phyloP scores from a whole-genome alignment of 2,329 filamentous ascomycete genomes.

The Cercospora nicotianae region DNA sequence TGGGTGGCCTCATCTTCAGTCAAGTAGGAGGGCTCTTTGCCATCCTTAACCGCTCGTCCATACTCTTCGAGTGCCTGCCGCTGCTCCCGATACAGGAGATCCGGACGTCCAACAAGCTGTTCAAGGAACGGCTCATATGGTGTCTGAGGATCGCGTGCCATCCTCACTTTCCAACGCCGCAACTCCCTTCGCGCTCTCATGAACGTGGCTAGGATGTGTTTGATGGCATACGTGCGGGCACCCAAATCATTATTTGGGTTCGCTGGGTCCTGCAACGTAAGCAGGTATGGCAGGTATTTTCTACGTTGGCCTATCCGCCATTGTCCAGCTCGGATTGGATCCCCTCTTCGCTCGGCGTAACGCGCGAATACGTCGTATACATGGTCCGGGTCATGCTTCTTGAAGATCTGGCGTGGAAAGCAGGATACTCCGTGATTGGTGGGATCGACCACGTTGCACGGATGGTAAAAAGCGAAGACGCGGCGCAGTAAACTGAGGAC shows the following conservation, averaged over 20 bases:
- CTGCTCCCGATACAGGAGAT: constrained; percentile 30
- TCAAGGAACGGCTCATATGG: constrained; percentile 22
- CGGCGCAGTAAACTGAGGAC: constrained; percentile 47
- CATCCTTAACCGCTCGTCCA: constrained; percentile 20
- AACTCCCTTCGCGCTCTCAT: not conserved
- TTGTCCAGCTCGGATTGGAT: constrained; percentile 36
- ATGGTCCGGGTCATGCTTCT: constrained; percentile 30
- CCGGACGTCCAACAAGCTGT: constrained; percentile 32
- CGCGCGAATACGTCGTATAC: constrained; percentile 11
- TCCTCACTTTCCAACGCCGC: not conserved
- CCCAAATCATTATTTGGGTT: constrained; percentile 60
- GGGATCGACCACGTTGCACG: not conserved
- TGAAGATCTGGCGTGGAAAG: constrained; percentile 44
- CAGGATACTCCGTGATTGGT: constrained; percentile 38
- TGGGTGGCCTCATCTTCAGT: not conserved
- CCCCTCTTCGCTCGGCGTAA: constrained; percentile 23
- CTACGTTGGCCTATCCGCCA: constrained; percentile 41
- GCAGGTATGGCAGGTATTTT: constrained; percentile 42
- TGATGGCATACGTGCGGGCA: constrained; percentile 48
- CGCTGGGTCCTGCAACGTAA: constrained; percentile 61
- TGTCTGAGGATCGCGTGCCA: not conserved
- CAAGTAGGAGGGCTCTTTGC: not conserved
- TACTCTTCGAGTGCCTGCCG: constrained; percentile 31
- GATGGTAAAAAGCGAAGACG: constrained; percentile 53
- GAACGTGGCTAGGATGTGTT: constrained; percentile 52